Base-by-base conservation (phyloP, 768 basidiomycete species). In the Thelephora ganbajun region DNA sequence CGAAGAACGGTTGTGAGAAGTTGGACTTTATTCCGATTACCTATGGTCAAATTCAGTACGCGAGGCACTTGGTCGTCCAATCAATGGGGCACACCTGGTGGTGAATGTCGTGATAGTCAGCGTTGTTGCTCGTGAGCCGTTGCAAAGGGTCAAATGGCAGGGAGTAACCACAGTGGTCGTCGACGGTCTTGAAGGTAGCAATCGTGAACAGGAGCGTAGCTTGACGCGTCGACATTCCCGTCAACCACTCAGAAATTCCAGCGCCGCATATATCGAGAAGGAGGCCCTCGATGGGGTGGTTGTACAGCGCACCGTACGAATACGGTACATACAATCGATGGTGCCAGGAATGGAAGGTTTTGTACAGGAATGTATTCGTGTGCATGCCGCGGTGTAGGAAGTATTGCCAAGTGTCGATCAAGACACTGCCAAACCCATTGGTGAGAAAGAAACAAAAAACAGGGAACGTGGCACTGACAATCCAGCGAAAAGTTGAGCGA, bases 401-500 rank as follows among this genome's bases (percentile, higher is more conserved):
- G 65, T 98, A 99, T 63, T 99, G 93, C 91, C 91, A 97, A 30
- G 92, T 92, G 67, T 99, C 96, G 55, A 98, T 81, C 50, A 92
- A 59, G 63, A 96, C 87, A 69, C 96, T 94, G 51, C 2, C 19
- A 16, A 19, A 35, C 20, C 5, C n/a, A 19, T 33, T 18, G 20
- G 43, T 42, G 30, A 20, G 43, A 14, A 5, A 16, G 39, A 35
- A 26, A 36, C 37, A 5, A 48, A 12, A 20, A 37, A 34, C 48
- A 35, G 23, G 44, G n/a, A 35, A 48, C 43, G 23, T 7, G 18
- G n/a, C 6, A 80, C 91, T 60, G 59, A 97, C 94, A 91, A 82
- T 11, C 90, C 91, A 23, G 78, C 66, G 0, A 86, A 52, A 33
- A 93, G 65, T 64, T 91, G 91, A 7, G 70, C 58, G 1, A 64